Evolutionary conservation across 179 eudicot species (phyloP).

Genomic region (Pouteria campechiana): DNA sequence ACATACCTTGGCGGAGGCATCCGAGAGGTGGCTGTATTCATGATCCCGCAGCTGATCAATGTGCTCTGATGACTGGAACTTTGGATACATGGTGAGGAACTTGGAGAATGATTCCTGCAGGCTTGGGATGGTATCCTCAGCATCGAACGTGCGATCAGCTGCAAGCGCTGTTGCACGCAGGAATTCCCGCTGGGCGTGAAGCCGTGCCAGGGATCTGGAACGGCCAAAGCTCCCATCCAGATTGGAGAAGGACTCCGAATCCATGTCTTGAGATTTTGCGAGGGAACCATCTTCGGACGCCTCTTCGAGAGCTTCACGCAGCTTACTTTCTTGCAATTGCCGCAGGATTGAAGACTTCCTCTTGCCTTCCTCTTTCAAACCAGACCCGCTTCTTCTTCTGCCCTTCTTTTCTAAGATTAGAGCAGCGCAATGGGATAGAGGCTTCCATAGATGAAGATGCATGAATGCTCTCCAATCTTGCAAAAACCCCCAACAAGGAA

Average conservation of each 20-base stretch:
- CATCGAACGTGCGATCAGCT: conserved; percentile 67
- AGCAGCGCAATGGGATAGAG: conserved; percentile 82
- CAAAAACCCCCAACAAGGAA: not conserved
- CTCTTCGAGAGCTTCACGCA: conserved; percentile 93
- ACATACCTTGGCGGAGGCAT: conserved; percentile 69
- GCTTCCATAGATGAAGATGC: conserved; percentile 99
- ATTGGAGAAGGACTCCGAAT: conserved; percentile 33
- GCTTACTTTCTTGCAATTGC: conserved; percentile 67
- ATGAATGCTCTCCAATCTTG: conserved; percentile 27
- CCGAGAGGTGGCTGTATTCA: conserved; percentile 71
- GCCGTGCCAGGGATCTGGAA: conserved; percentile 79
- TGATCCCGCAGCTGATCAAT: conserved; percentile 84
- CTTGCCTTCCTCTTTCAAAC: conserved; percentile 33
- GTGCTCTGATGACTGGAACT: conserved; percentile 75
- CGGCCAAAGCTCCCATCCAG: conserved; percentile 74
- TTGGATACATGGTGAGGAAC: conserved; percentile 92
- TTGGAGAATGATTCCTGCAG: conserved; percentile 64
- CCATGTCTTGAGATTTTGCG: conserved; percentile 60
- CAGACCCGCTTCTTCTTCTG: conserved; percentile 57
- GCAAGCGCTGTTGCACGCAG: conserved; percentile 90
- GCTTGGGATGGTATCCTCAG: conserved; percentile 66
- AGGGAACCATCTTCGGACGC: conserved; percentile 98
- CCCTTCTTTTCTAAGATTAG: conserved; percentile 72
- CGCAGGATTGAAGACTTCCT: conserved; percentile 54
- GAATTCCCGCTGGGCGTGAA: conserved; percentile 69